Evolutionary conservation across 345 rosid genomes (phyloP).

Genomic region (Xanthoceras sorbifolium): DNA sequence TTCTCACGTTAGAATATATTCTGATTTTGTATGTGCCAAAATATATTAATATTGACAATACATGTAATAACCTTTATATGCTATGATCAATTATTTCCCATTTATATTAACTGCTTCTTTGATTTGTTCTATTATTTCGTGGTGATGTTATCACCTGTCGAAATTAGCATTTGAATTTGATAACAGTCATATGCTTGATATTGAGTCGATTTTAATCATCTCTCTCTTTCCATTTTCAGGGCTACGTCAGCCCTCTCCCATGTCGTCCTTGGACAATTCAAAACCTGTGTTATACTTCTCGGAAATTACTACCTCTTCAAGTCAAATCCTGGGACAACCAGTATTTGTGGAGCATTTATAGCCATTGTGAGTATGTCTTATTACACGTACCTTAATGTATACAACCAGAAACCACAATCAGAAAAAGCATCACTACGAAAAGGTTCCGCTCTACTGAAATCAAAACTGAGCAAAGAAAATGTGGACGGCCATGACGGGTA

Average conservation of each 20-base stretch:
- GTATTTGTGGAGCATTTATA: slow-evolving; percentile 61
- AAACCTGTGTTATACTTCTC: slow-evolving; percentile 68
- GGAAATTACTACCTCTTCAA: slow-evolving; percentile 63
- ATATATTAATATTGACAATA: background rate
- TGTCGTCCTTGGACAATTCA: slow-evolving; percentile 79
- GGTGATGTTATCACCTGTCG: background rate
- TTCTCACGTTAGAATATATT: background rate
- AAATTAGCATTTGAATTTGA: background rate
- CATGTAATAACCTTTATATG: background rate
- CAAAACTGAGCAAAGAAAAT: slow-evolving; percentile 52
- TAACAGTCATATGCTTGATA: background rate
- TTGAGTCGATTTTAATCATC: background rate
- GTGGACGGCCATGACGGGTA: slow-evolving; percentile 35
- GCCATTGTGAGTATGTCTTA: slow-evolving; percentile 71
- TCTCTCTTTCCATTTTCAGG: slow-evolving; percentile 33
- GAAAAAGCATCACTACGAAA: slow-evolving; percentile 37
- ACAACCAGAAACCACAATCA: slow-evolving; percentile 35
- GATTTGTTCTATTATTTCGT: background rate
- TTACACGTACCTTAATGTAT: slow-evolving; percentile 58
- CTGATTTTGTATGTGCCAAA: background rate
- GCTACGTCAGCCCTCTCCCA: slow-evolving; percentile 78
- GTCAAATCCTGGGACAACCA: slow-evolving; percentile 64
- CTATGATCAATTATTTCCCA: background rate
- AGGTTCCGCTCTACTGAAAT: slow-evolving; percentile 37
- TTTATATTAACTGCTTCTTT: background rate